A percentile compares a stretch with the other conserved stretches of the same genome.
These are phyloP conservation scores for Cerrena zonata DNA, from an alignment of 1,284 basidiomycete species.

Conservation along the genomic window DNA sequence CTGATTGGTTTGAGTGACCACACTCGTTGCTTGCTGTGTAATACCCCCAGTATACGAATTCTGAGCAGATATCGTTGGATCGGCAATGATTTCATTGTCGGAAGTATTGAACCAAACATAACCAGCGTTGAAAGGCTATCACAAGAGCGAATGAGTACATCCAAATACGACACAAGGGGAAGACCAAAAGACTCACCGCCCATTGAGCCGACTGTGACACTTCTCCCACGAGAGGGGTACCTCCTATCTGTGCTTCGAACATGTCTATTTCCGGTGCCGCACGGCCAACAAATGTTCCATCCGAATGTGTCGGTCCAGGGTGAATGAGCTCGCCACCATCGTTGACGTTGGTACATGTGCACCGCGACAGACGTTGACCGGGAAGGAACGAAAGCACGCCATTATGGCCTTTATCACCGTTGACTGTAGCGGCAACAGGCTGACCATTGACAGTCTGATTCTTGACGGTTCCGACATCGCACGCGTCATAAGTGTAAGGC, in stretches of 20 bases:
- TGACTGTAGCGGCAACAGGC: slow-evolving; percentile 32
- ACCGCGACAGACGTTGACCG: slow-evolving; percentile 75
- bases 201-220: slow-evolving; percentile 63
- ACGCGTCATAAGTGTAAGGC: slow-evolving; percentile 74
- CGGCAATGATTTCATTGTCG: slow-evolving; percentile 42
- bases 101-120: slow-evolving; percentile 52
- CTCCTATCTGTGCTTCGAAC: slow-evolving; percentile 58
- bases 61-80: slow-evolving; percentile 41
- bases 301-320: slow-evolving; percentile 59
- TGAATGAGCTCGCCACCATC: slow-evolving; percentile 31
- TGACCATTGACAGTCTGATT: slow-evolving; percentile 43
- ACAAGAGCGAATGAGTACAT: slow-evolving; percentile 4
- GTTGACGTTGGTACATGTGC: slow-evolving; percentile 60
- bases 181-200: slow-evolving; percentile 41
- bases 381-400: slow-evolving; percentile 61
- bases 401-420: slow-evolving; percentile 37
- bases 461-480: slow-evolving; percentile 61
- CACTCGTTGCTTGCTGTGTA: slow-evolving; percentile 60
- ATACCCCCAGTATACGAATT: slow-evolving; percentile 51
- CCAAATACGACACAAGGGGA: slow-evolving; percentile 8
- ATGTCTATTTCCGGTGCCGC: slow-evolving; percentile 76
- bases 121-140: slow-evolving; percentile 53
- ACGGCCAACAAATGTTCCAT: slow-evolving; percentile 62
- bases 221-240: slow-evolving; percentile 33
- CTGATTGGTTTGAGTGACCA: slow-evolving; percentile 41